Base-by-base conservation (phyloP, 495 filamentous ascomycete species). In the Penicillium salamii region DNA sequence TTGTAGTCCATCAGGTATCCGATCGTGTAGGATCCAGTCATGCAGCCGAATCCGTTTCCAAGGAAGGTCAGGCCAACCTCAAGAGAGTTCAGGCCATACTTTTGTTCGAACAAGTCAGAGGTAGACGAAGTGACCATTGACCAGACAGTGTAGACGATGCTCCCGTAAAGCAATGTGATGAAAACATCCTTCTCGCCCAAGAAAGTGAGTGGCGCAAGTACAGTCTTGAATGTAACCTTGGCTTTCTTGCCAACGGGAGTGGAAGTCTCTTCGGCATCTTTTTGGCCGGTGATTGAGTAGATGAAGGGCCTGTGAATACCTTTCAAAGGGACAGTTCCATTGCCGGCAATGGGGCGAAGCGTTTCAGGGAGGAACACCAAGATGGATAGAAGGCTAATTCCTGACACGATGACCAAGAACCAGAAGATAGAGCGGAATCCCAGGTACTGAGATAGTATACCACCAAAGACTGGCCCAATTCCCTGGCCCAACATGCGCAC, bases 381-480 rank as follows among this genome's bases (percentile, higher is more conserved):
- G 50, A 83, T 82, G 4, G 78, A 73, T 0, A 69, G 9, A 1
- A 79, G 57, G 50, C 72, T 75, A 14, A 75, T 62, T 1, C 67
- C 77, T 21, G 76, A 70, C 20, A 82, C 53, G 33, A 86, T 85
- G 38, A 77, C 74, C 17, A 88, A 70, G 50, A 89, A 86, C 85
- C 84, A 89, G 63, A 90, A 90, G 45, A 87, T 86, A 20, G 79
- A 77, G 26, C 79, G 63, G 76, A 83, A 90, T 0, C 85, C 86
- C 8, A 87, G 69, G 42, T 81, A 84, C 41, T 86, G 69, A 3
- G 80, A 71, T 3, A 89, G 62, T 2, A 87, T 52, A 0, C 85
- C 86, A 13, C 86, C 87, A 28, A 89, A 75, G 0, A 87, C 78
- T 1, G 84, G 84, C 12, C 80, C 81, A 19, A 87, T 53, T 4